Base-by-base conservation (phyloP, 2,329 filamentous ascomycete species). In the Fusarium subtropicale region DNA sequence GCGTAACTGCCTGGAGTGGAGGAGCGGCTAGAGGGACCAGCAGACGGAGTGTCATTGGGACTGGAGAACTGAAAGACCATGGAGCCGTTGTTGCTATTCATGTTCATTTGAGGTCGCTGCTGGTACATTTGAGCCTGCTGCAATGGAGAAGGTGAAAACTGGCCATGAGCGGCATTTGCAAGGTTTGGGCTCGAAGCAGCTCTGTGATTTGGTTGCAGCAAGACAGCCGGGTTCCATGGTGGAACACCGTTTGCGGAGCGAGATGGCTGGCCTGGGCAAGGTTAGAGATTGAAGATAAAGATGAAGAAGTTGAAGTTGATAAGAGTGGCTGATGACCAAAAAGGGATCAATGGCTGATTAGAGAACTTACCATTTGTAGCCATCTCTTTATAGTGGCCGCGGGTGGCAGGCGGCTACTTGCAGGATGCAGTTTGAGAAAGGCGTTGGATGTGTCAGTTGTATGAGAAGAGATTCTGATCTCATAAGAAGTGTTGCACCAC, bases 41-140 rank as follows among this genome's bases (percentile, higher is more conserved):
- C 75, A 33, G 80, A 80, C 9, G 78, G 61, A 7, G 75, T 71
- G 24, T 79, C 78, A 51, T 76, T 74, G 18, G 79, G 75, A 54
- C 69, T 80, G n/a, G 80, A 65, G 62, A 84, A 84, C 57, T 84
- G 79, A 46, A 86, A 82, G 11, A 82, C 74, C 51, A 83, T 69
- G 7, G 79, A 66, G 64, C 70, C 76, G 64, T 71, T 79, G 64
- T 71, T 78, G 39, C 71, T 70, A 61, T 71, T 76, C 65, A 72
- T 79, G 63, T 72, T 79, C 42, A 73, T 70, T 63, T 67, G 73
- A 62, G 69, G 66, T 62, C 63, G 59, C 66, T 70, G 56, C 42
- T 73, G 68, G 60, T 74, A 65, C 63, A 66, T 57, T 31, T 66
- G 60, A 38, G 64, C 45, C 54, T 71, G 69, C 30, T 73, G 71